phyloP scores from a whole-genome alignment of 805 yeast species.

The Hanseniaspora lachancei region DNA sequence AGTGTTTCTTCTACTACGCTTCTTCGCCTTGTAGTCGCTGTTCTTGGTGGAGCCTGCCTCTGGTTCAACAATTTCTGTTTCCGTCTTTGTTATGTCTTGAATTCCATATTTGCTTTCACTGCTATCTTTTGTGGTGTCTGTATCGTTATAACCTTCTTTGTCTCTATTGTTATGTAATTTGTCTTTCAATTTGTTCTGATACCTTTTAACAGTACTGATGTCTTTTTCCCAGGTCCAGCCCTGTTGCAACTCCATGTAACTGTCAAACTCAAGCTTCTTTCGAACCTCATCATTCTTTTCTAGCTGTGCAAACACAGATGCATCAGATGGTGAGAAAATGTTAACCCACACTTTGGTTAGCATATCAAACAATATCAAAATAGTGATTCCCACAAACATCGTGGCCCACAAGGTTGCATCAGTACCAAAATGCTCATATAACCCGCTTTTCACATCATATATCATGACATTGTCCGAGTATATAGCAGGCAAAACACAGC shows the following conservation, averaged over 20 bases:
- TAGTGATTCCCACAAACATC: conserved; percentile 39
- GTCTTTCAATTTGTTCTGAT: conserved; percentile 17
- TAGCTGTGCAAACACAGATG: conserved; percentile 62
- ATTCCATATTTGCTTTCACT: conserved; percentile 6
- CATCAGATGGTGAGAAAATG: conserved; percentile 53
- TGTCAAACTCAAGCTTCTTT: conserved; percentile 54
- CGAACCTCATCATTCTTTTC: conserved; percentile 61
- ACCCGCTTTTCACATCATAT: conserved; percentile 58
- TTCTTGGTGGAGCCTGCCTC: background rate
- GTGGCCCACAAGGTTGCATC: conserved; percentile 86
- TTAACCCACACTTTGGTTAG: conserved; percentile 44
- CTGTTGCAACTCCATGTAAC: conserved; percentile 60
- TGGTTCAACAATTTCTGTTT: background rate
- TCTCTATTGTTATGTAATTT: background rate
- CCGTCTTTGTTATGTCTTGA: background rate
- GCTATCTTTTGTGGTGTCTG: background rate
- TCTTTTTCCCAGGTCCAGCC: conserved; percentile 62
- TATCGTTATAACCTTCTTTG: background rate
- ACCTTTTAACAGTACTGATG: conserved; percentile 25
- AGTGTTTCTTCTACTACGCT: conserved; percentile 11
- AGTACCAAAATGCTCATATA: conserved; percentile 57
- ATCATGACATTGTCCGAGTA: conserved; percentile 38
- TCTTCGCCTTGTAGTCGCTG: conserved; percentile 2
- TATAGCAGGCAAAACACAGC: conserved; percentile 58
- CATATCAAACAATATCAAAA: conserved; percentile 58